Evolutionary conservation across 805 yeast genomes (phyloP).

Genomic region (Jamesozyma hellenica): DNA sequence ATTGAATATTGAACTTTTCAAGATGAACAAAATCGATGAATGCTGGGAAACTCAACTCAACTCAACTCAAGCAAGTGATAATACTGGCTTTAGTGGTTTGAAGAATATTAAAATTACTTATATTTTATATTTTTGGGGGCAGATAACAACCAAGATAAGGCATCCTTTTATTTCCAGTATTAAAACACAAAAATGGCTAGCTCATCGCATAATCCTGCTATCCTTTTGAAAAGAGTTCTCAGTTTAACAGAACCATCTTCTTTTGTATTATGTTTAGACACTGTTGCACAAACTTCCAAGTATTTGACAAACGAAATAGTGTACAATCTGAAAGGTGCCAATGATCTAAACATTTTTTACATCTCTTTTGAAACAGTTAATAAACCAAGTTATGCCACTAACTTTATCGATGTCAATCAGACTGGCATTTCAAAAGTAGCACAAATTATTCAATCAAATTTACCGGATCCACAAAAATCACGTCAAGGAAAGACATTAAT

Average conservation of each 20-base stretch:
- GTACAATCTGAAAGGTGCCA: conserved; percentile 27
- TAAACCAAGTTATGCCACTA: conserved; percentile 40
- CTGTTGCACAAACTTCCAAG: conserved; percentile 57
- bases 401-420: conserved; percentile 39
- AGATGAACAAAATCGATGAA: no score
- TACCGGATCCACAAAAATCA: conserved; percentile 13
- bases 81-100: no score
- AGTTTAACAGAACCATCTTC: conserved; percentile 67
- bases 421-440: conserved; percentile 9
- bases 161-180: no score
- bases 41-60: no score
- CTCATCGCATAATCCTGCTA: conserved; percentile 35
- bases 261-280: conserved; percentile 58
- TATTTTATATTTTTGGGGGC: no score
- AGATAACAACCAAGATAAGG: no score
- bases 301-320: conserved; percentile 50
- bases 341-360: conserved; percentile 35
- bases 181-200: no score
- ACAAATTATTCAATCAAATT: conserved; percentile 14
- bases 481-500: conserved; percentile 31
- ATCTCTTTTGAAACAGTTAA: conserved; percentile 60
- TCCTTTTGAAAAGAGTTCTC: conserved; percentile 57
- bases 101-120: no score
- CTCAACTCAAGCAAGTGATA: background rate
- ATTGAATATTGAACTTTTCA: no score